Evolutionary conservation across 2,329 filamentous ascomycete species (phyloP).

Genomic region (Fusarium chuoi): DNA sequence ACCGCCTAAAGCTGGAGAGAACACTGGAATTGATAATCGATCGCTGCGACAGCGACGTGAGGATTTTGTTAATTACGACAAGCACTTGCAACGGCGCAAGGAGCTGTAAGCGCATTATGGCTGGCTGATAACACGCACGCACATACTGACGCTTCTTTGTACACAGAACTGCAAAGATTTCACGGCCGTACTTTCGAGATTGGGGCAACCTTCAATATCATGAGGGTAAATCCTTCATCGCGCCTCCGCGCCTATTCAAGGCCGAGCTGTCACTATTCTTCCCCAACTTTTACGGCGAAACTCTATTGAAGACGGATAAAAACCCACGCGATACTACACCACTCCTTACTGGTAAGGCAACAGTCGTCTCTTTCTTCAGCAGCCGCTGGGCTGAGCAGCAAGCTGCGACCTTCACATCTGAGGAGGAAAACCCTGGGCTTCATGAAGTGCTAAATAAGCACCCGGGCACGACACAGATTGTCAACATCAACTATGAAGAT

Average conservation of each 20-base stretch:
- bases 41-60: conserved; percentile 74
- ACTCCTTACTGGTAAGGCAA: conserved; percentile 76
- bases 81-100: conserved; percentile 80
- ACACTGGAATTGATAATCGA: conserved; percentile 79
- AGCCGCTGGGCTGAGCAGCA: conserved; percentile 88
- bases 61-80: conserved; percentile 87
- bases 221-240: conserved; percentile 91
- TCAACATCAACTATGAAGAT: conserved; percentile 91
- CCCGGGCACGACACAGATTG: conserved; percentile 71
- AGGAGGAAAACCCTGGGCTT: conserved; percentile 75
- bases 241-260: conserved; percentile 86
- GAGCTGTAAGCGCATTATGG: conserved; percentile 68
- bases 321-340: conserved; percentile 76
- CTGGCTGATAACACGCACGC: background rate
- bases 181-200: conserved; percentile 94
- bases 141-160: conserved; percentile 6
- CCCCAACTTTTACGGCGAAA: conserved; percentile 87
- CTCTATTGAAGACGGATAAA: conserved; percentile 68
- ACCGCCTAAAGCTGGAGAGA: conserved; percentile 81
- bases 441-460: conserved; percentile 67
- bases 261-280: conserved; percentile 87
- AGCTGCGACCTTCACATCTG: conserved; percentile 75
- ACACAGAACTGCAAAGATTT: conserved; percentile 75
- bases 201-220: conserved; percentile 86
- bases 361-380: conserved; percentile 83